Evolutionary conservation across 768 basidiomycete genomes (phyloP), one percentile per base, ranked within the genome.

Genomic region (Leccinum fibrillosum): DNA sequence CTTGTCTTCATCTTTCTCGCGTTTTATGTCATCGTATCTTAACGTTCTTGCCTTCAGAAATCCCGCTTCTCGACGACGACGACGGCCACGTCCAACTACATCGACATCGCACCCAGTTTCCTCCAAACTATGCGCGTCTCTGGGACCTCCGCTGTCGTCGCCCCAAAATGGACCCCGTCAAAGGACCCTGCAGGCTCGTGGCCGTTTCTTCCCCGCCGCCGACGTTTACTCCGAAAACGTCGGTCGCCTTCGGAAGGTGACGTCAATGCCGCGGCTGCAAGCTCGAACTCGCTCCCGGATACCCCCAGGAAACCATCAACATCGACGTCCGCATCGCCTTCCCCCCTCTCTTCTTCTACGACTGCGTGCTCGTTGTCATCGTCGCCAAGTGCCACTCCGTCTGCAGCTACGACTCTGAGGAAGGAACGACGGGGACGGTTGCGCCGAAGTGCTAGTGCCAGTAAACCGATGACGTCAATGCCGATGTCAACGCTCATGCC

Each of bases 11-110:
- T 37, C 19, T 52, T 48, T 37, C 30, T 23, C 11, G 15, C 39
- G 12, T 51, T n/a, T 42, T 4, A n/a, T 42, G n/a, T 19, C 19
- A 44, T 44, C 11, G 5, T 44, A 19, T 44, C 5, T 23, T 4
- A 23, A 44, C 30, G 3, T 48, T 62, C 12, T 15, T 44, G 47
- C 25, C 8, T 47, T 26, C 49, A 74, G 75, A 62, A 48, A 45
- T 75, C 74, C 9, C 74, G 71, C 17, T 76, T 76, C 55, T 75
- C 74, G 30, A 63, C 64, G 25, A 72, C 74, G 32, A 75, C 74
- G 5, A 69, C 66, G 0, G 69, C 75, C 5, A 74, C 74, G 2
- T 75, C 74, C 34, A 64, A 69, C 48, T 67, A 68, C 45, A 56
- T 74, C 17, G 66, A 70, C 6, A 58, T 64, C 12, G 11, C 54